Percentiles rank a stretch among this genome's conserved stretches.
Evolutionary conservation across 2,329 filamentous ascomycete species (phyloP).

Genomic region (Fusarium buxicola): DNA sequence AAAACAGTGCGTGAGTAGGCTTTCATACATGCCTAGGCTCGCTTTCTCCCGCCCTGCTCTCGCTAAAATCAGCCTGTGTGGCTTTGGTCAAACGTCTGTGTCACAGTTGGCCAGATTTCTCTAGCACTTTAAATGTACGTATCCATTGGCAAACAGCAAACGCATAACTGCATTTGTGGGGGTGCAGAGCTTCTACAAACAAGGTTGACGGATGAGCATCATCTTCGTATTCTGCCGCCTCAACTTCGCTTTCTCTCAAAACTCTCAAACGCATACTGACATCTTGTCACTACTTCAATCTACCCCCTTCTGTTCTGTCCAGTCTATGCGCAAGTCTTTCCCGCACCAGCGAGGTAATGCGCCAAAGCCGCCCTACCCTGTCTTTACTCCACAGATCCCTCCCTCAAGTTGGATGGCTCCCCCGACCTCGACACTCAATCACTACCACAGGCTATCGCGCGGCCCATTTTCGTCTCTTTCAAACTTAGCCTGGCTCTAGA

Average conservation of each 20-base stretch:
- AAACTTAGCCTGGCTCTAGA: not conserved
- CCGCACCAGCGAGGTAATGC: conserved; percentile 10
- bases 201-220: conserved; percentile 25
- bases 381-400: conserved; percentile 19
- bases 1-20: not conserved
- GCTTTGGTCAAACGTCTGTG: not conserved
- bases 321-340: not conserved
- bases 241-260: conserved; percentile 15
- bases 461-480: conserved; percentile 1
- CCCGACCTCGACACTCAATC: conserved; percentile 8
- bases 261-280: conserved; percentile 1
- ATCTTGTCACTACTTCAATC: not conserved
- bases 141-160: conserved; percentile 14
- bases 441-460: conserved; percentile 4
- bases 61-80: not conserved
- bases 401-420: conserved; percentile 25
- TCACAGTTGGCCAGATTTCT: conserved; percentile 7
- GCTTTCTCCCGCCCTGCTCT: not conserved
- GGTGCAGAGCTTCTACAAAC: conserved; percentile 32
- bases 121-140: conserved; percentile 1
- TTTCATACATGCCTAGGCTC: not conserved
- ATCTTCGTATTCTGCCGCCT: conserved; percentile 18
- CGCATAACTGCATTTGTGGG: conserved; percentile 35
- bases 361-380: conserved; percentile 4
- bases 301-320: not conserved